phyloP scores from a whole-genome alignment of 2,329 filamentous ascomycete genomes.

The Colletotrichum sp. region DNA sequence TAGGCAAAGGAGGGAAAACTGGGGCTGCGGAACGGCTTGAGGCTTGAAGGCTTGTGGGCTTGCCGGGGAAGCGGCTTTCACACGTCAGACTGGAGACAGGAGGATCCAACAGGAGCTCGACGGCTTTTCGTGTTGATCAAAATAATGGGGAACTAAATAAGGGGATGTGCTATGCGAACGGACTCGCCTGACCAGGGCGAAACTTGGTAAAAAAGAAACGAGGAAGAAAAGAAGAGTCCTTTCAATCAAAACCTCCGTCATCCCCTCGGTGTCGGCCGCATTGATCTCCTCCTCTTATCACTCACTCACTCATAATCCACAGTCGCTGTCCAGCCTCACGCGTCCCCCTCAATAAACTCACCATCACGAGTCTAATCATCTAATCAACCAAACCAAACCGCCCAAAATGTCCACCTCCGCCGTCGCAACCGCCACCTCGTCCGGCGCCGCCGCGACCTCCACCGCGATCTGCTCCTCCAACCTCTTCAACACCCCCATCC shows the following conservation, averaged over 20 bases:
- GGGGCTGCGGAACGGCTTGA: background rate
- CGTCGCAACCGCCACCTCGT: background rate
- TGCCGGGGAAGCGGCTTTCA: background rate
- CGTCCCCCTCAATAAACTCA: background rate
- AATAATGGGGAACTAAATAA: background rate
- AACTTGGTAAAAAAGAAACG: background rate
- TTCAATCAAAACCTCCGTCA: background rate
- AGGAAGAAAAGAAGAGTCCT: background rate
- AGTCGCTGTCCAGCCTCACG: background rate
- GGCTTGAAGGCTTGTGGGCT: background rate
- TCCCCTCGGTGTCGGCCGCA: background rate
- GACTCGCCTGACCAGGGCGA: background rate
- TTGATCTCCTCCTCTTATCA: background rate
- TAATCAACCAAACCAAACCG: background rate
- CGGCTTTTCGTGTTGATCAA: background rate
- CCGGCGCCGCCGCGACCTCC: background rate
- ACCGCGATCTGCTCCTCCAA: constrained; percentile 17
- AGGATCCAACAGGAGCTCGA: background rate
- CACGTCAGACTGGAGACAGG: constrained; percentile 17
- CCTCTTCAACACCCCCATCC: constrained; percentile 47
- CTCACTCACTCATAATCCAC: background rate
- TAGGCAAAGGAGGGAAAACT: background rate
- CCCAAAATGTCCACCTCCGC: constrained; percentile 2
- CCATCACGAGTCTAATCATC: background rate
- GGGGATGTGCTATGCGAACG: background rate